phyloP scores from a whole-genome alignment of 768 basidiomycete genomes.

The Suillus sp. region DNA sequence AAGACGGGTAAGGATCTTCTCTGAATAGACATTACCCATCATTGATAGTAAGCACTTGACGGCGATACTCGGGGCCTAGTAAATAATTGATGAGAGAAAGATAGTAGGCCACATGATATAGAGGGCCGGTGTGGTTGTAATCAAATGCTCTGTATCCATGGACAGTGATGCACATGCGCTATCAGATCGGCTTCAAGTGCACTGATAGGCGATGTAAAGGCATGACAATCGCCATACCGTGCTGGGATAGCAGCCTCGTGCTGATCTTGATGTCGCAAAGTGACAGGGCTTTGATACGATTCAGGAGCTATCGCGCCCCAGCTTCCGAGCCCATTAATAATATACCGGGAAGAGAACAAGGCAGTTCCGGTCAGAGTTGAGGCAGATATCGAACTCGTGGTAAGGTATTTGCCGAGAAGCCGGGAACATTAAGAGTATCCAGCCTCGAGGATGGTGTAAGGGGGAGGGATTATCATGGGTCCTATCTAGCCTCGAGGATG shows the following conservation, averaged over 20 bases:
- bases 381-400: constrained; percentile 8
- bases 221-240: background rate
- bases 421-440: background rate
- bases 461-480: too few relatives aligned
- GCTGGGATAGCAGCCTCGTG: background rate
- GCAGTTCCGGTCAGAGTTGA: background rate
- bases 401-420: background rate
- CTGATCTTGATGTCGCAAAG: background rate
- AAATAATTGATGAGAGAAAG: background rate
- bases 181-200: background rate
- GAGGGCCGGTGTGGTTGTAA: background rate
- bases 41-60: background rate
- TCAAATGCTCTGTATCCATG: background rate
- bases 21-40: background rate
- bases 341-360: constrained; percentile 2
- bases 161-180: background rate
- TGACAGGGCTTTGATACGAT: background rate
- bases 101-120: background rate
- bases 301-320: background rate
- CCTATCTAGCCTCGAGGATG: background rate
- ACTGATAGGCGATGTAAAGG: background rate
- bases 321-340: constrained; percentile 1
- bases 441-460: background rate
- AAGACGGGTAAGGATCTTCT: too few relatives aligned
- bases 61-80: background rate